A percentile compares a stretch with the other conserved stretches of the same genome.
These are phyloP conservation scores for Incumbomyces delicatus DNA, from an alignment of 2,329 filamentous ascomycete genomes.

Conservation along the genomic window DNA sequence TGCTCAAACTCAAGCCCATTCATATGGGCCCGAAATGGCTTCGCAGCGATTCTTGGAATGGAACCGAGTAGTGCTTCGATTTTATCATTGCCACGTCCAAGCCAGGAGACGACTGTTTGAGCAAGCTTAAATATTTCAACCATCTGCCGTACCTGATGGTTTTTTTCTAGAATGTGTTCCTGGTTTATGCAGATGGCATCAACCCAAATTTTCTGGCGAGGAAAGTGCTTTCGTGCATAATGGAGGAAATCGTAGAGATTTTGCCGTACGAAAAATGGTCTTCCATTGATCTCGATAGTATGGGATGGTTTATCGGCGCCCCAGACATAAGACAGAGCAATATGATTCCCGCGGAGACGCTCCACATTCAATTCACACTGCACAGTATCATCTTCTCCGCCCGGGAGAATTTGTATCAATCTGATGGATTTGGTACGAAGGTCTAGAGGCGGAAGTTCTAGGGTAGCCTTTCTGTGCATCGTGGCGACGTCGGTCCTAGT, in stretches of 20 bases:
- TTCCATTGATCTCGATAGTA: background rate
- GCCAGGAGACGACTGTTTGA: conserved; percentile 10
- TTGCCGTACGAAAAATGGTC: background rate
- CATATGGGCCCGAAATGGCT: background rate
- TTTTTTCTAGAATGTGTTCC: conserved; percentile 9
- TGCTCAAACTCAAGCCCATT: background rate
- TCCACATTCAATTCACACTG: no score
- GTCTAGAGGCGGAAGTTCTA: no score
- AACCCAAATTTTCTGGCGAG: conserved; percentile 8
- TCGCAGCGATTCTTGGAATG: background rate
- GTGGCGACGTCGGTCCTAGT: no score
- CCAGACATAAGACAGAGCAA: background rate
- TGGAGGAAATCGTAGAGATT: background rate
- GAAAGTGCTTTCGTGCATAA: background rate
- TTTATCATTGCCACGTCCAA: conserved; percentile 2
- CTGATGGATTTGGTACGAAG: no score
- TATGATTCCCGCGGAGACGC: no score
- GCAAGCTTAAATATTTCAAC: conserved; percentile 10
- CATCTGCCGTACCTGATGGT: conserved; percentile 12
- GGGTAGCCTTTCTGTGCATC: no score
- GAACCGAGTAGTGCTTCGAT: background rate
- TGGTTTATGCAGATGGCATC: conserved; percentile 16
- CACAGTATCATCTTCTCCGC: no score
- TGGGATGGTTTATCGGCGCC: background rate
- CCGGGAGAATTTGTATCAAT: no score